These are phyloP conservation scores for Trametopsis cervina DNA, from an alignment of 768 basidiomycete species.

Conservation along the genomic window DNA sequence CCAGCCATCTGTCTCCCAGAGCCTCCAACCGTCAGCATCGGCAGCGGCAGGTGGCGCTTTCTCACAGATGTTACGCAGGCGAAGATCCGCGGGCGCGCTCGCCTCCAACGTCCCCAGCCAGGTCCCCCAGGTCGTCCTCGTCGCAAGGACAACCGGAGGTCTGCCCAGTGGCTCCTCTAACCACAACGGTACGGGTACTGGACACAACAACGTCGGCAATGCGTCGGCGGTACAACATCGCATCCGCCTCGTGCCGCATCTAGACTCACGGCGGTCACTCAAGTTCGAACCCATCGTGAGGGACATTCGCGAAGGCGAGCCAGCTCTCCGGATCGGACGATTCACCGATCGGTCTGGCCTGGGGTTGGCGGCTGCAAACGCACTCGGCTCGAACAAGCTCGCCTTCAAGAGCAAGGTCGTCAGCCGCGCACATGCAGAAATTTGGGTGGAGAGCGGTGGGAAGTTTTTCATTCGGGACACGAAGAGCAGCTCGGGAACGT, in stretches of 20 bases:
- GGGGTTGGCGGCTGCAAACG: slow-evolving; percentile 57
- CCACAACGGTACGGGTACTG: slow-evolving; percentile 14
- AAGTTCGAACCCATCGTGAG: slow-evolving; percentile 90
- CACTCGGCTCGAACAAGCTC: slow-evolving; percentile 72
- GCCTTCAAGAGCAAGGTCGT: slow-evolving; percentile 97
- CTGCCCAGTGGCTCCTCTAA: slow-evolving; percentile 17
- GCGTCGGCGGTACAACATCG: slow-evolving; percentile 42
- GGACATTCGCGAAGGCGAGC: slow-evolving; percentile 66
- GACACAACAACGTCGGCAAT: background rate
- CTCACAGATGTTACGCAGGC: slow-evolving; percentile 56
- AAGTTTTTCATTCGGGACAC: slow-evolving; percentile 89
- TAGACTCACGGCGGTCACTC: slow-evolving; percentile 83
- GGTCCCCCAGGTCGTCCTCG: slow-evolving; percentile 18
- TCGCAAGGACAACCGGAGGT: slow-evolving; percentile 18
- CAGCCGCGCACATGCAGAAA: slow-evolving; percentile 88
- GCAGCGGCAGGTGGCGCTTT: slow-evolving; percentile 31
- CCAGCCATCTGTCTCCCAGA: slow-evolving; percentile 19
- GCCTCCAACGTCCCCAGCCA: slow-evolving; percentile 25
- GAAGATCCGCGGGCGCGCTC: slow-evolving; percentile 57
- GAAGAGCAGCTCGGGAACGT: slow-evolving; percentile 86
- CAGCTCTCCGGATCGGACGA: slow-evolving; percentile 80
- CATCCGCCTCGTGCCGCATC: slow-evolving; percentile 91
- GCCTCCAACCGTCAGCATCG: slow-evolving; percentile 31
- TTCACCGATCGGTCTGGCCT: slow-evolving; percentile 84
- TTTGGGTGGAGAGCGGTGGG: slow-evolving; percentile 67